Conservation (phyloP, 1,284 basidiomycete species). For the Cryptococcus floricola region DNA sequence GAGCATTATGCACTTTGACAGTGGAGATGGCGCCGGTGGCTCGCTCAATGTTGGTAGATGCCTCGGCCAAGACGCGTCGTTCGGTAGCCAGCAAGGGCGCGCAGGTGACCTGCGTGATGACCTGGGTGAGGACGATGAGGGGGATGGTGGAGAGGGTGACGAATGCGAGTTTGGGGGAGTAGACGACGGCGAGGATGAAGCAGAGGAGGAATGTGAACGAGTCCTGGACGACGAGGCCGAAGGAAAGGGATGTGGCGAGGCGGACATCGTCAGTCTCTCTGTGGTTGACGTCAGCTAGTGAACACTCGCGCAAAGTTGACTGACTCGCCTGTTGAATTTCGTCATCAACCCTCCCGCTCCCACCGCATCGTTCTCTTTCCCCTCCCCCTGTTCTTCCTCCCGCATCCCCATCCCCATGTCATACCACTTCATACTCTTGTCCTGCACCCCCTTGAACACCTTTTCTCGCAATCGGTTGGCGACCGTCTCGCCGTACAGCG, state of each 20-base stretch:
- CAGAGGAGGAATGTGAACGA: conserved; percentile 73
- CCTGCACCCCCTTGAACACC: conserved; percentile 67
- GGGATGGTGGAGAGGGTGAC: conserved; percentile 92
- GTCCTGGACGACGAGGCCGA: conserved; percentile 75
- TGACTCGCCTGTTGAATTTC: conserved; percentile 82
- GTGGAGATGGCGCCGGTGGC: conserved; percentile 76
- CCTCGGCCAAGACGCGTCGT: conserved; percentile 62
- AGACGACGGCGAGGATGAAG: conserved; percentile 73
- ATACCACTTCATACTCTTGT: conserved; percentile 80
- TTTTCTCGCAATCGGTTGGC: conserved; percentile 63
- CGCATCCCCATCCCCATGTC: conserved; percentile 73
- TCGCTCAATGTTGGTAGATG: conserved; percentile 75
- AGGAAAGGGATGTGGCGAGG: conserved; percentile 70
- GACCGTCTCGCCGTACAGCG: conserved; percentile 78
- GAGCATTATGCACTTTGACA: conserved; percentile 93
- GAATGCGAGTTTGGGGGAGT: conserved; percentile 78
- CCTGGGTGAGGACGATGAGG: conserved; percentile 68
- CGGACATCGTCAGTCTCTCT: conserved; percentile 95
- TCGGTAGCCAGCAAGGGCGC: conserved; percentile 68
- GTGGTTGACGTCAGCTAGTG: conserved; percentile 9
- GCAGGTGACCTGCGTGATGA: conserved; percentile 62
- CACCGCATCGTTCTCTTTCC: conserved; percentile 54
- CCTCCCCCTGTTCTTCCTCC: conserved; percentile 52
- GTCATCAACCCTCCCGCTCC: conserved; percentile 93
- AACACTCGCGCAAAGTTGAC: conserved; percentile 26